Evolutionary conservation across 805 yeast genomes (phyloP).

Genomic region (Candida schatavii): DNA sequence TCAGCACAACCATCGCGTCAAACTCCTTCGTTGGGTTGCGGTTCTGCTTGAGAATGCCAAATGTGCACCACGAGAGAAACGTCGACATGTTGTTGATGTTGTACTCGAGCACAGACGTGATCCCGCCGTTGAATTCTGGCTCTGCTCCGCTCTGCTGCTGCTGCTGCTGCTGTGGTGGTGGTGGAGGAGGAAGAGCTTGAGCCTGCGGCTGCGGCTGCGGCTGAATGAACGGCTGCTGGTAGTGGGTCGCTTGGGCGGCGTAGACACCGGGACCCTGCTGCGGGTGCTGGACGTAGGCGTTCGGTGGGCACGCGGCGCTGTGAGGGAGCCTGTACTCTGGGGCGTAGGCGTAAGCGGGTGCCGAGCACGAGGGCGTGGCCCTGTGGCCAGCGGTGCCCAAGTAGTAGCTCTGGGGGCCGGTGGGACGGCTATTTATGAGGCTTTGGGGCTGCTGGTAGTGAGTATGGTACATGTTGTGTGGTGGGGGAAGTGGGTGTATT

Average conservation of each 20-base stretch:
- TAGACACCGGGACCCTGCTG: slow-evolving; percentile 1
- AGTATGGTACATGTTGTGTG: slow-evolving; percentile 6
- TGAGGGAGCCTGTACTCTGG: slow-evolving; percentile 12
- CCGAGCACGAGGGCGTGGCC: slow-evolving; percentile 26
- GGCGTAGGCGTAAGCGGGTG: slow-evolving; percentile 23
- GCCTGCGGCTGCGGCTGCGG: neutral
- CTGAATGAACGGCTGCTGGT: neutral
- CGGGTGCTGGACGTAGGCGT: slow-evolving; percentile 9
- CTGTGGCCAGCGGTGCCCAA: slow-evolving; percentile 41
- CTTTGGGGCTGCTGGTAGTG: neutral
- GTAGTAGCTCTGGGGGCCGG: slow-evolving; percentile 17
- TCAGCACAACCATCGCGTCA: slow-evolving; percentile 58
- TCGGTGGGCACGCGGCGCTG: neutral
- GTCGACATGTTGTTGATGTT: slow-evolving; percentile 75
- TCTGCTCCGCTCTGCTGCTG: slow-evolving; percentile 6
- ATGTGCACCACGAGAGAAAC: slow-evolving; percentile 72
- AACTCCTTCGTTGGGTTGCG: slow-evolving; percentile 47
- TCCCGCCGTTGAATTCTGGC: slow-evolving; percentile 58
- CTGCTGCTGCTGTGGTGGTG: slow-evolving; percentile 8
- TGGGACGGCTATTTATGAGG: too few species aligned
- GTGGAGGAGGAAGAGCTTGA: slow-evolving; percentile 9
- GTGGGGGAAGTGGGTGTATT: slow-evolving; percentile 2
- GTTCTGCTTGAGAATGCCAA: slow-evolving; percentile 58
- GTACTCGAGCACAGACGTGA: slow-evolving; percentile 73
- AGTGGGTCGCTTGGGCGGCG: slow-evolving; percentile 2